Evolutionary conservation across 2,329 filamentous ascomycete genomes (phyloP).

Genomic region (Saccharata proteae): DNA sequence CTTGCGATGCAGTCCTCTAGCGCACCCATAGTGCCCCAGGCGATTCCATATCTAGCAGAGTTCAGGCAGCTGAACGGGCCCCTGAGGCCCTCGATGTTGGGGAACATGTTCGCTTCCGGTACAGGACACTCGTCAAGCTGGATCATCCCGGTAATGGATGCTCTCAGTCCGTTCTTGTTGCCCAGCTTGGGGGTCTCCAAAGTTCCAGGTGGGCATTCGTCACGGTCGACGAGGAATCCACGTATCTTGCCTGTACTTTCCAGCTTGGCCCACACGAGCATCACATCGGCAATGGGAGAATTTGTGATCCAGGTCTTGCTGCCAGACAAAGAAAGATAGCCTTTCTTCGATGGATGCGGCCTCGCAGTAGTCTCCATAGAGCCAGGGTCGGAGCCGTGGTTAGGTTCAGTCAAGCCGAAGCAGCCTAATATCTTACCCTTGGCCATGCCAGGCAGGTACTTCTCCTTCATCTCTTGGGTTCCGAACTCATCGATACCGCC

Average conservation of each 20-base stretch:
- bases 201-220: conserved; percentile 73
- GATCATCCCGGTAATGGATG: conserved; percentile 96
- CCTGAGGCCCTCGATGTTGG: conserved; percentile 69
- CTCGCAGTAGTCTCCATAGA: conserved; percentile 84
- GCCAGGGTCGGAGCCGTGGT: conserved; percentile 84
- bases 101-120: conserved; percentile 85
- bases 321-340: conserved; percentile 66
- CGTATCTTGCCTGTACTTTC: conserved; percentile 86
- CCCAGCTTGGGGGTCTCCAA: conserved; percentile 86
- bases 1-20: conserved; percentile 81
- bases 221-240: conserved; percentile 80
- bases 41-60: conserved; percentile 84
- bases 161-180: conserved; percentile 87
- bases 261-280: conserved; percentile 87
- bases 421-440: conserved; percentile 73
- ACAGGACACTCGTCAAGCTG: conserved; percentile 87
- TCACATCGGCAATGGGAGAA: conserved; percentile 73
- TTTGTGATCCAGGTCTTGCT: conserved; percentile 96
- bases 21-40: conserved; percentile 85
- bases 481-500: conserved; percentile 83
- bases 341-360: conserved; percentile 71
- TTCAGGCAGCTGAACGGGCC: conserved; percentile 94
- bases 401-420: conserved; percentile 84
- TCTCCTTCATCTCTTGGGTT: conserved; percentile 76
- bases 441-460: conserved; percentile 67